These are phyloP conservation scores for Xylariaceae sp. DNA, from an alignment of 2,329 filamentous ascomycete species.

Conservation along the genomic window DNA sequence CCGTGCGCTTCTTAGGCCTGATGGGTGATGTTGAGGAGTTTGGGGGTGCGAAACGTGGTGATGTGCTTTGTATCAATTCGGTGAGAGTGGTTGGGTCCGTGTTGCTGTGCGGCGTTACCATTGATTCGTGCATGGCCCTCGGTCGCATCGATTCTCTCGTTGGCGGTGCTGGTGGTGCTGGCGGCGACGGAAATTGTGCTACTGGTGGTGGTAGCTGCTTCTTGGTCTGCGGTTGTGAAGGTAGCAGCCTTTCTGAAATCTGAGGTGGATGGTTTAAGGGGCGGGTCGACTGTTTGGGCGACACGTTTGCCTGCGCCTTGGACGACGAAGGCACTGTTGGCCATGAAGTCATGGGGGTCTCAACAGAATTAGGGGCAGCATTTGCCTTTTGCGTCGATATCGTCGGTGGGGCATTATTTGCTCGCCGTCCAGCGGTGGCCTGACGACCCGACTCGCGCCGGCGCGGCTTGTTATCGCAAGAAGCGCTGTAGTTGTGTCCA, in stretches of 20 bases:
- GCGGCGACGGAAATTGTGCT: neutral
- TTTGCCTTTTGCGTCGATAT: neutral
- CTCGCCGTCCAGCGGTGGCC: too few species aligned
- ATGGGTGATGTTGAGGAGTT: conserved; percentile 4
- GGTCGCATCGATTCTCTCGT: neutral
- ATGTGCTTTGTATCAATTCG: conserved; percentile 6
- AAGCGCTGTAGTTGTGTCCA: neutral
- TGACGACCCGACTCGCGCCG: too few species aligned
- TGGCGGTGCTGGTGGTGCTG: neutral
- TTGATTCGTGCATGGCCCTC: neutral
- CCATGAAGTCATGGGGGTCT: neutral
- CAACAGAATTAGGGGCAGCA: neutral
- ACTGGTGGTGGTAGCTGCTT: neutral
- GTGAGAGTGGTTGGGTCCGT: conserved; percentile 4
- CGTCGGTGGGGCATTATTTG: too few species aligned
- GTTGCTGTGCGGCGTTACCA: conserved; percentile 5
- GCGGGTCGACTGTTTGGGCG: conserved; percentile 1
- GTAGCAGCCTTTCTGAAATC: neutral
- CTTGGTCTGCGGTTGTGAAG: neutral
- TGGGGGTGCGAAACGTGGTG: conserved; percentile 3
- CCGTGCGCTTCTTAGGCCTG: too few species aligned
- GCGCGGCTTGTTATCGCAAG: neutral
- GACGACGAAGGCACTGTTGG: neutral
- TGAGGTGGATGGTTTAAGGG: neutral
- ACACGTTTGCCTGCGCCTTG: neutral